Conservation (phyloP, 1,284 basidiomycete genomes). For the Apiotrichum siamense region DNA sequence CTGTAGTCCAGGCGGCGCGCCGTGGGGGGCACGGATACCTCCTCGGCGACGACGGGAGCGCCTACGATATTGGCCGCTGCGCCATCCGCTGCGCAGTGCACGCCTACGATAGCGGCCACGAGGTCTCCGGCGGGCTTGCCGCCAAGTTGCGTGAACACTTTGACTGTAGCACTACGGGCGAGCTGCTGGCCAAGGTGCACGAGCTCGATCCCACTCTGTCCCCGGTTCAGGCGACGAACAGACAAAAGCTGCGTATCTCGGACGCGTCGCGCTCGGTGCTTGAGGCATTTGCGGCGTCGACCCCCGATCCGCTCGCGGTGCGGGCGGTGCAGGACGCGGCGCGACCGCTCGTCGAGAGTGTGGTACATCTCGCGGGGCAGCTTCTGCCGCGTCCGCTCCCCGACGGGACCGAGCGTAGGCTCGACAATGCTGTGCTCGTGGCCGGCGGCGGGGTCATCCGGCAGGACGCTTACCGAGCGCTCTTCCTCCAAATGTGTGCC, state of each 20-base stretch:
- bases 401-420: neutral
- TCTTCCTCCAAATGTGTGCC: conserved; percentile 17
- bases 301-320: conserved; percentile 25
- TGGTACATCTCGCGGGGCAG: conserved; percentile 23
- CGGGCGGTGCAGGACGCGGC: conserved; percentile 19
- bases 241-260: conserved; percentile 29
- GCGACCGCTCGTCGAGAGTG: conserved; percentile 14
- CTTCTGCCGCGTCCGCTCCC: conserved; percentile 2
- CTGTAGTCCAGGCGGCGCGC: conserved; percentile 22
- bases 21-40: conserved; percentile 36
- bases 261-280: conserved; percentile 21
- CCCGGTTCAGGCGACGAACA: conserved; percentile 26
- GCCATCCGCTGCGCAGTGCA: conserved; percentile 27
- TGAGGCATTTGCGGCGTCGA: conserved; percentile 7
- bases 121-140: conserved; percentile 19
- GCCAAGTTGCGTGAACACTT: conserved; percentile 24
- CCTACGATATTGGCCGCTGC: conserved; percentile 31
- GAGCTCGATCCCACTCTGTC: conserved; percentile 24
- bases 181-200: conserved; percentile 32
- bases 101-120: conserved; percentile 25
- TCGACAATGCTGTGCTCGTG: conserved; percentile 19
- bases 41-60: conserved; percentile 36
- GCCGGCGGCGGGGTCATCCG: conserved; percentile 30
- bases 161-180: conserved; percentile 21
- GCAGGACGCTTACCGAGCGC: conserved; percentile 23